phyloP scores from a whole-genome alignment of 805 yeast species.

The Schwanniomyces occidentalis region DNA sequence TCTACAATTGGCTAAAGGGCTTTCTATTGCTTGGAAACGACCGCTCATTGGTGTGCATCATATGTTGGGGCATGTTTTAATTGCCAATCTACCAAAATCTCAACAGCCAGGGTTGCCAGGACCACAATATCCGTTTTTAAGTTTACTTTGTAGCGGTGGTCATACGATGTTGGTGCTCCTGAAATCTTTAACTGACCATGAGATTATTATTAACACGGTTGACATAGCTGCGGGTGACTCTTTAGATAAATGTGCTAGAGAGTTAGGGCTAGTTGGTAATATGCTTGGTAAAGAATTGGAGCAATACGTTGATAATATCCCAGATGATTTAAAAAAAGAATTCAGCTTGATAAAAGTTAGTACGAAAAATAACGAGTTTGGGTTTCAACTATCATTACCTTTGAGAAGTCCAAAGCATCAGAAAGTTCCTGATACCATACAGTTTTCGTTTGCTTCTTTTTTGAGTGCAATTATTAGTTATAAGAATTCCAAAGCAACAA shows the following conservation, averaged over 20 bases:
- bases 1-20: slow-evolving; percentile 80
- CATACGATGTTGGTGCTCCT: slow-evolving; percentile 87
- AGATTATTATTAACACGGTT: slow-evolving; percentile 67
- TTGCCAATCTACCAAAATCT: slow-evolving; percentile 35
- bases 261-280: slow-evolving; percentile 73
- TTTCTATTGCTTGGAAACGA: slow-evolving; percentile 70
- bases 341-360: slow-evolving; percentile 21
- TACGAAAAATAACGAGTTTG: slow-evolving; percentile 22
- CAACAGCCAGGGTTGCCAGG: slow-evolving; percentile 48
- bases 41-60: slow-evolving; percentile 93
- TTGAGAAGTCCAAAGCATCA: slow-evolving; percentile 31
- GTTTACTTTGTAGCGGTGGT: slow-evolving; percentile 87
- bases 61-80: slow-evolving; percentile 88
- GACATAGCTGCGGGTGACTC: slow-evolving; percentile 96
- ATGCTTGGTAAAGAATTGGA: slow-evolving; percentile 89
- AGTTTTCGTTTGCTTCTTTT: slow-evolving; percentile 79
- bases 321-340: slow-evolving; percentile 24
- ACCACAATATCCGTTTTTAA: slow-evolving; percentile 68
- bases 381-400: slow-evolving; percentile 30
- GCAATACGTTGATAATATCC: slow-evolving; percentile 40
- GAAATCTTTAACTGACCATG: slow-evolving; percentile 60
- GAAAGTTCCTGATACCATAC: slow-evolving; percentile 25
- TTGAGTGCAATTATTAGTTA: slow-evolving; percentile 50
- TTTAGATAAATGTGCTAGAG: slow-evolving; percentile 88
- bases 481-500: slow-evolving; percentile 13